A percentile compares a stretch with the other conserved stretches of the same genome.
Evolutionary conservation across 805 yeast genomes (phyloP).

Genomic region (Lachancea waltii): DNA sequence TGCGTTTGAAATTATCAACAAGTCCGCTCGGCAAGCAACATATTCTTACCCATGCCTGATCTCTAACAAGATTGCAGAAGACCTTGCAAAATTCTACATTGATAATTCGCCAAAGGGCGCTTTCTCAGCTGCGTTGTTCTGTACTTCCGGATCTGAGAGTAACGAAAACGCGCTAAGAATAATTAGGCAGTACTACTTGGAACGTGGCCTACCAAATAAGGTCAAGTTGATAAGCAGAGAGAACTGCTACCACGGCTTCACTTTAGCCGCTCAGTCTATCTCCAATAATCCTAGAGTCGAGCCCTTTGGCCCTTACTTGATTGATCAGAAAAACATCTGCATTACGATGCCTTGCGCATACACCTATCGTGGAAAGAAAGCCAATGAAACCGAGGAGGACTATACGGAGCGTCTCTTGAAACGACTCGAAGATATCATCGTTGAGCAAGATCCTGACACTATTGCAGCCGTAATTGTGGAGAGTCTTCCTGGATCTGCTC

Average conservation of each 20-base stretch:
- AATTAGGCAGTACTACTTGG: conserved; percentile 42
- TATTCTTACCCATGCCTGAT: conserved; percentile 34
- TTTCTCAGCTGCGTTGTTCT: conserved; percentile 39
- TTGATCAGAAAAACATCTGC: conserved; percentile 21
- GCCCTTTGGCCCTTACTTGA: conserved; percentile 29
- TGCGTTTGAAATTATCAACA: conserved; percentile 32
- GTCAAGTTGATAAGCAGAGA: conserved; percentile 39
- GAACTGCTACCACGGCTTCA: conserved; percentile 45
- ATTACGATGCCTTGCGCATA: conserved; percentile 30
- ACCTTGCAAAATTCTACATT: conserved; percentile 37
- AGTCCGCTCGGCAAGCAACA: conserved; percentile 34
- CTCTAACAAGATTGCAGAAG: conserved; percentile 38
- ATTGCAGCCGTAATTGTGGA: conserved; percentile 40
- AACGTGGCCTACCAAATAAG: conserved; percentile 38
- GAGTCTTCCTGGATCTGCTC: conserved; percentile 42
- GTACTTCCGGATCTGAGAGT: conserved; percentile 63
- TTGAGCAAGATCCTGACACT: conserved; percentile 39
- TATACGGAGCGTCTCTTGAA: conserved; percentile 35
- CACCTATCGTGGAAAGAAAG: conserved; percentile 32
- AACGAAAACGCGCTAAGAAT: conserved; percentile 62
- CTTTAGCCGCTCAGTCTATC: conserved; percentile 40
- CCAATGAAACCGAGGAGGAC: conserved; percentile 36
- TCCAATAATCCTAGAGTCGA: conserved; percentile 35
- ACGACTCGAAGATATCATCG: conserved; percentile 38
- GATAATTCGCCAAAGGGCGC: conserved; percentile 36